Evolutionary conservation across 768 basidiomycete species (phyloP).

Genomic region (Guyanaporus albipodus): DNA sequence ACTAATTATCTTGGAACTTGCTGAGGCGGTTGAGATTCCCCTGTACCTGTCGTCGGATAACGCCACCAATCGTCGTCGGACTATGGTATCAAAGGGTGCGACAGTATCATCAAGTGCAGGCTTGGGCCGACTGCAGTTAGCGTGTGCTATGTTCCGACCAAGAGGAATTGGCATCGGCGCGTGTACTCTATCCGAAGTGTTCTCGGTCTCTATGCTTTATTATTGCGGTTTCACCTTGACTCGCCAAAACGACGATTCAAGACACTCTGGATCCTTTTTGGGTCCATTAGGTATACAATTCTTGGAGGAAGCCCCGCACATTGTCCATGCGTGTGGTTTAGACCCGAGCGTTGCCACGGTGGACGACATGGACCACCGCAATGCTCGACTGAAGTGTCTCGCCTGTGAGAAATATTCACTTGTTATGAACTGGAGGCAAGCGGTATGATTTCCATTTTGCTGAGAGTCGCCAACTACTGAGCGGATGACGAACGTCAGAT

Average conservation of each 20-base stretch:
- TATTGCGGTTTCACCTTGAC: neutral
- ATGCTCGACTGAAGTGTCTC: constrained; percentile 12
- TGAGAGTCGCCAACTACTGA: neutral
- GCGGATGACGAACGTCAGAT: constrained; percentile 4
- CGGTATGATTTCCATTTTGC: neutral
- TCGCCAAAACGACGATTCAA: neutral
- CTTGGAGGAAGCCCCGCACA: constrained; percentile 10
- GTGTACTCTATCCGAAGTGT: neutral
- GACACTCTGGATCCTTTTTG: neutral
- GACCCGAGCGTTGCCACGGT: constrained; percentile 8
- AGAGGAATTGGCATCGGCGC: neutral
- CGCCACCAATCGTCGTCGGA: too few relatives aligned
- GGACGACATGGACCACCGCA: constrained; percentile 10
- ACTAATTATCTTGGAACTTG: constrained; percentile 5
- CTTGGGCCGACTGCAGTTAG: constrained; percentile 5
- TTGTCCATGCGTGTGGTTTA: constrained; percentile 11
- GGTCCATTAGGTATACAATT: neutral
- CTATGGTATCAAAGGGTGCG: neutral
- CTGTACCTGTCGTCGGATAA: neutral
- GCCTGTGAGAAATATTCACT: neutral
- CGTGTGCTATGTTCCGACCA: constrained; percentile 10
- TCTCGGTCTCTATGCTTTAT: neutral
- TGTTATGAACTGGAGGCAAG: constrained; percentile 12
- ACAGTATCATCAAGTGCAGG: neutral
- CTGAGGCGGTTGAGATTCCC: constrained; percentile 10